These are phyloP conservation scores for Viola odorata DNA, from an alignment of 345 rosid species.

Conservation along the genomic window DNA sequence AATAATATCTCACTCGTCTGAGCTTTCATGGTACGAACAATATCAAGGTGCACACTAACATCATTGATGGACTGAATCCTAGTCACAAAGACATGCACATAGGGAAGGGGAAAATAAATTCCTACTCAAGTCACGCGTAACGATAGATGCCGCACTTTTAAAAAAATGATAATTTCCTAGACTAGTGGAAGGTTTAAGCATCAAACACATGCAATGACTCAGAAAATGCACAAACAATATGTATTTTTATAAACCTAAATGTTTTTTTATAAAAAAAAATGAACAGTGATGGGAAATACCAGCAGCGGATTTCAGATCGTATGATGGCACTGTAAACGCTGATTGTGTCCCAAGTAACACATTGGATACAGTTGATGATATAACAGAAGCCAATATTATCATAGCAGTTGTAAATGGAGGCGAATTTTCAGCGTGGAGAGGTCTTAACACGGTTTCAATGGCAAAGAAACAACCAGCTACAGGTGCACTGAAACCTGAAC, in stretches of 20 bases:
- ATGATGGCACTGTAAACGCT: conserved; percentile 86
- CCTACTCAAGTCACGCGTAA: too few relatives aligned
- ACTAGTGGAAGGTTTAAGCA: too few relatives aligned
- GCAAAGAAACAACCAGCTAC: conserved; percentile 99
- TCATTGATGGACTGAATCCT: too few relatives aligned
- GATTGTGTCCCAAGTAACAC: conserved; percentile 83
- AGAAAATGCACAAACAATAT: too few relatives aligned
- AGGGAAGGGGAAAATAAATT: too few relatives aligned
- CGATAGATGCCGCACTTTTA: too few relatives aligned
- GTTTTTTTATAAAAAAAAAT: too few relatives aligned
- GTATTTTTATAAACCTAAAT: too few relatives aligned
- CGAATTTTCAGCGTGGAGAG: conserved; percentile 86
- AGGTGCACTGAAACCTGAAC: conserved; percentile 92
- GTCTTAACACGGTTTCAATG: conserved; percentile 90
- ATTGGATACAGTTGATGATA: conserved; percentile 94
- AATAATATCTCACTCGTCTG: neutral
- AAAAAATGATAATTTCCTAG: too few relatives aligned
- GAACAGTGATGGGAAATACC: conserved; percentile 37
- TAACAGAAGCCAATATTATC: conserved; percentile 92
- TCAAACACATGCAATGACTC: too few relatives aligned
- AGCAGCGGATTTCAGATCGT: conserved; percentile 97
- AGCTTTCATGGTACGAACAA: neutral
- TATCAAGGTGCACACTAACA: too few relatives aligned
- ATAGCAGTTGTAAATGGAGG: conserved; percentile 98
- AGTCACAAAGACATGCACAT: too few relatives aligned